Conservation (phyloP, 768 basidiomycete genomes). For the Rhodotorula kratochvilovae region DNA sequence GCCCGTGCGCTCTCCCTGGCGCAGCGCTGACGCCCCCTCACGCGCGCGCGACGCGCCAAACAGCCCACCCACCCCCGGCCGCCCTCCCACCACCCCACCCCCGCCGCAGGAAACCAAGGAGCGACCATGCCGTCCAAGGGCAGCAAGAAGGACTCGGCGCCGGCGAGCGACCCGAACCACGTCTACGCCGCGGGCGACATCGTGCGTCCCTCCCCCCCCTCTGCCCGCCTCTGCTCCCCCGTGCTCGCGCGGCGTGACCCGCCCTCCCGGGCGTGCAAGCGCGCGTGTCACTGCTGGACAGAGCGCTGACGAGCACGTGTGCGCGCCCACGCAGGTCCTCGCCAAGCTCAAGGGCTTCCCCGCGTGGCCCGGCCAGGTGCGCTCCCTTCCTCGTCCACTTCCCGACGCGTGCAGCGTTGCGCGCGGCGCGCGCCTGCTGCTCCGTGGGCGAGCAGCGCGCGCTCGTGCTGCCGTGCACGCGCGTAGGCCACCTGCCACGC, state of each 20-base stretch:
- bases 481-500: no score
- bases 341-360: constrained; percentile 91
- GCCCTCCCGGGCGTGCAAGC: neutral
- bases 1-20: neutral
- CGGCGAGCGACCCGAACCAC: constrained; percentile 3
- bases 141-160: neutral
- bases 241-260: neutral
- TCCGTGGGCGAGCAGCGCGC: no score
- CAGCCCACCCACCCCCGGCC: neutral
- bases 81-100: neutral
- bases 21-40: neutral
- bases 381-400: constrained; percentile 44
- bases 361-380: constrained; percentile 89
- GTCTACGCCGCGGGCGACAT: constrained; percentile 19
- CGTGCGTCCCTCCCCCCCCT: constrained; percentile 3
- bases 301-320: neutral
- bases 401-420: no score
- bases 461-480: no score
- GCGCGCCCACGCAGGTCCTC: constrained; percentile 55
- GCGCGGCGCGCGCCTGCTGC: no score
- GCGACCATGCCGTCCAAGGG: constrained; percentile 30
- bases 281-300: neutral
- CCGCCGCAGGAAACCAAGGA: neutral
- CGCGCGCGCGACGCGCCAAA: no score
- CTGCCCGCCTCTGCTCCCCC: neutral